Evolutionary conservation across 495 filamentous ascomycete genomes (phyloP).

Genomic region (Talaromyces trachyspermus): DNA sequence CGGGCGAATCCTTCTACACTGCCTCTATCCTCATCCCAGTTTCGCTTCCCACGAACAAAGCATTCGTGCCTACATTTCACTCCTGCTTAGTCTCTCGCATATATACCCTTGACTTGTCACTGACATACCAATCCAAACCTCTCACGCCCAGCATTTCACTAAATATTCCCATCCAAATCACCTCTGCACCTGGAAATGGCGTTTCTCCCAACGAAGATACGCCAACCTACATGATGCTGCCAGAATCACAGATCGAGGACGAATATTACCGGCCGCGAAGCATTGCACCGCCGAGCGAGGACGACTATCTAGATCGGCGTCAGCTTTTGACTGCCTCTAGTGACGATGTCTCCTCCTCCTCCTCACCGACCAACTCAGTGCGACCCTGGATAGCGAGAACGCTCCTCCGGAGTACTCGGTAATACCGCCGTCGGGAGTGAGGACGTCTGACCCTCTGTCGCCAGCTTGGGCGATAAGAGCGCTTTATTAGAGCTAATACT

Average conservation of each 20-base stretch:
- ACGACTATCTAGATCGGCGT: slow-evolving; percentile 4
- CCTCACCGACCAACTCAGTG: background rate
- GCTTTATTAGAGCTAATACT: background rate
- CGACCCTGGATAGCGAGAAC: background rate
- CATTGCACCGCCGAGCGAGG: slow-evolving; percentile 13
- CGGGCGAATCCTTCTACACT: slow-evolving; percentile 51
- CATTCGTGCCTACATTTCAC: slow-evolving; percentile 84
- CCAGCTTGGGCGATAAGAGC: background rate
- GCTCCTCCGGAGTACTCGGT: slow-evolving; percentile 3
- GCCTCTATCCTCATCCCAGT: slow-evolving; percentile 67
- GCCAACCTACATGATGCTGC: slow-evolving; percentile 17
- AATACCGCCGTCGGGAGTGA: background rate
- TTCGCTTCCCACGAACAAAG: slow-evolving; percentile 58
- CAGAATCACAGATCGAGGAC: slow-evolving; percentile 28
- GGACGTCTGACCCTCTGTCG: background rate
- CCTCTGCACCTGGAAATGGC: slow-evolving; percentile 14
- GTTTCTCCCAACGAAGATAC: background rate
- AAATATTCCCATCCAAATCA: slow-evolving; percentile 72
- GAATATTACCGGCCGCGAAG: slow-evolving; percentile 34
- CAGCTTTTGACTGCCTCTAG: no score
- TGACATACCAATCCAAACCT: slow-evolving; percentile 55
- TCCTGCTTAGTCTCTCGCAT: slow-evolving; percentile 73
- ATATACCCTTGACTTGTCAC: slow-evolving; percentile 65
- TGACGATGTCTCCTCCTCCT: background rate
- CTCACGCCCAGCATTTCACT: slow-evolving; percentile 52